Evolutionary conservation across 1,139 yeast species (phyloP).

Genomic region (Hyphopichia khmerensis): DNA sequence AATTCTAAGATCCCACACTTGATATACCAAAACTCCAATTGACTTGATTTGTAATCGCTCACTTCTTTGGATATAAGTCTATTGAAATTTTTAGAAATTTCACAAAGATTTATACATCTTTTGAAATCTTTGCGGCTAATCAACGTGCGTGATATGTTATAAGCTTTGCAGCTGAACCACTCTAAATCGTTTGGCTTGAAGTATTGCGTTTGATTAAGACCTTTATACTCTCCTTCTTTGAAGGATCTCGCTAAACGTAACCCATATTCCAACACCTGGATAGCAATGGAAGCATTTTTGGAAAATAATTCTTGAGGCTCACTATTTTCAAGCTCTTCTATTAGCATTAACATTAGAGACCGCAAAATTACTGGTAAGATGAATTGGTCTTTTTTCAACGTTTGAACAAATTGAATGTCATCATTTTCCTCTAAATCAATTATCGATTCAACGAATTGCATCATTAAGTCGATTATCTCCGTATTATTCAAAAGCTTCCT

Average conservation of each 20-base stretch:
- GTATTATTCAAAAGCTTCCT: constrained; percentile 5
- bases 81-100: constrained; percentile 6
- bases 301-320: background rate
- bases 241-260: constrained; percentile 5
- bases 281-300: background rate
- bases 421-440: background rate
- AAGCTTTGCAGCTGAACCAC: constrained; percentile 19
- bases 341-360: constrained; percentile 8
- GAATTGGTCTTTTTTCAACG: constrained; percentile 6
- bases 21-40: constrained; percentile 9
- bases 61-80: constrained; percentile 6
- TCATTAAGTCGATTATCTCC: constrained; percentile 9
- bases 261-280: constrained; percentile 7
- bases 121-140: constrained; percentile 3
- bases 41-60: constrained; percentile 3
- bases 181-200: constrained; percentile 13
- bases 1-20: constrained; percentile 7
- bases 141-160: constrained; percentile 12
- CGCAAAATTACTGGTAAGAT: constrained; percentile 9
- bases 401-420: constrained; percentile 1
- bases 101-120: constrained; percentile 6
- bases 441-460: background rate
- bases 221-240: background rate
- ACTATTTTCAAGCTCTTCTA: constrained; percentile 6
- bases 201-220: background rate